Evolutionary conservation across 1,284 basidiomycete genomes (phyloP), one percentile per base, ranked within the genome.

Genomic region (Trametes sp.): DNA sequence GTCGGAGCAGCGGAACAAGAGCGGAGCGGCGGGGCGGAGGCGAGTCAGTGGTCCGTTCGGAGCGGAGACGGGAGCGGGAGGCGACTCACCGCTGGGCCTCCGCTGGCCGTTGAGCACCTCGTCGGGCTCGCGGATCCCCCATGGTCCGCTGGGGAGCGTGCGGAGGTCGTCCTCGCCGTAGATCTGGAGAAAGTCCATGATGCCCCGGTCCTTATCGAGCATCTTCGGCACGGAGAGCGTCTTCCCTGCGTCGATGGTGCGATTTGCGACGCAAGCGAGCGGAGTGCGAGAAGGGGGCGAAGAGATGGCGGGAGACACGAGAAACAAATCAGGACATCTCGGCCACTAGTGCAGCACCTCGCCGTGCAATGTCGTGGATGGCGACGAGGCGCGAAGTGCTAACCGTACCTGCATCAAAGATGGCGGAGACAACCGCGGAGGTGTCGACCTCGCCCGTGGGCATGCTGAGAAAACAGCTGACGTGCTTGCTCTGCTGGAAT

Each of bases 381-480:
- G n/a, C n/a, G n/a, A n/a, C n/a, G n/a, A n/a, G n/a, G n/a, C n/a
- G n/a, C n/a, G 23, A 48, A 36, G 54, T 63, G 54, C 31, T 33
- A 46, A 55, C 67, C 16, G 28, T n/a, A 87, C 87, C 84, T 33
- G 78, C 72, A 48, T 75, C 70, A 44, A 90, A 72, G 54, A 86
- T 80, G 29, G 81, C 80, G 26, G 75, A 71, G 21, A 83, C 80
- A 50, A 93, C 70, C 0, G 72, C 69, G 10, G 79, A 71, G 0
- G 92, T 93, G 68, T 88, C 82, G 44, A 87, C 78, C 70, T 93
- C 92, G 10, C 82, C 88, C 11, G 81, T 73, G 14, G 89, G 88
- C 91, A 93, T 93, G 75, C 85, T 92, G 50, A 93, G 78, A 73
- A 89, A 93, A 74, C 92, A 93, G 77, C 89, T 87, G 31, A 92